Base-by-base conservation (phyloP, 2,329 filamentous ascomycete species). In the Neonectria hederae region DNA sequence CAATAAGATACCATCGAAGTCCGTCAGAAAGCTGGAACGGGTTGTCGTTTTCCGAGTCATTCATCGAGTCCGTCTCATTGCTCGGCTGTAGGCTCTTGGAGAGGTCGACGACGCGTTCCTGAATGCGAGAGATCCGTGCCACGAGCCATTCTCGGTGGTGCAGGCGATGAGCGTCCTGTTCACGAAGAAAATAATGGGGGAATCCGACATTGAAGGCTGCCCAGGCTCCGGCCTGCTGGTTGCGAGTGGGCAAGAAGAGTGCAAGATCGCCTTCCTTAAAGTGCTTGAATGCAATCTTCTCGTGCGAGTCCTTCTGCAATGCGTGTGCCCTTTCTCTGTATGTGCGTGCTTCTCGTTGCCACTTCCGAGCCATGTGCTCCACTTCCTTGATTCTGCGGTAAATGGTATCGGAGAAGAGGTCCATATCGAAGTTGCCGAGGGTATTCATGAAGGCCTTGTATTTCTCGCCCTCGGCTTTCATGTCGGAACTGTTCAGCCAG, bases 171-270 rank as follows among this genome's bases (percentile, higher is more conserved):
- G 86, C 86, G 72, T 98, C 95, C 76, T 97, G 92, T 78, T 99
- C 96, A 38, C 94, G 92, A 3, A 99, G 85, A 81, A 99, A 99
- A 81, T 96, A 98, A 77, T 99, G 96, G 9, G 96, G 96, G 65
- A 95, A 97, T 1, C 94, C 95, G 32, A 99, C 92, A 74, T 99
- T 99, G 85, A 99, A 99, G 0, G 96, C 96, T 5, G 96, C 96
- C 96, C 96, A 99, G 0, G 96, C 95, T 17, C 95, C 92, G 5
- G 94, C 96, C 40, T 92, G 92, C 79, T 98, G 94, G 76, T 97
- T 98, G 38, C 95, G 87, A 0, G 96, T 99, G 0, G 96, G 96
- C 43, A 99, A 82, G 82, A 99, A 99, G 2, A 99, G 80, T 13
- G 95, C 96, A 14, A 99, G 85, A 75, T 99, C 96, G 8, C 96